Evolutionary conservation across 1,139 yeast genomes (phyloP), one percentile per base, ranked within the genome.

Genomic region (Tardiomyces depauwii): DNA sequence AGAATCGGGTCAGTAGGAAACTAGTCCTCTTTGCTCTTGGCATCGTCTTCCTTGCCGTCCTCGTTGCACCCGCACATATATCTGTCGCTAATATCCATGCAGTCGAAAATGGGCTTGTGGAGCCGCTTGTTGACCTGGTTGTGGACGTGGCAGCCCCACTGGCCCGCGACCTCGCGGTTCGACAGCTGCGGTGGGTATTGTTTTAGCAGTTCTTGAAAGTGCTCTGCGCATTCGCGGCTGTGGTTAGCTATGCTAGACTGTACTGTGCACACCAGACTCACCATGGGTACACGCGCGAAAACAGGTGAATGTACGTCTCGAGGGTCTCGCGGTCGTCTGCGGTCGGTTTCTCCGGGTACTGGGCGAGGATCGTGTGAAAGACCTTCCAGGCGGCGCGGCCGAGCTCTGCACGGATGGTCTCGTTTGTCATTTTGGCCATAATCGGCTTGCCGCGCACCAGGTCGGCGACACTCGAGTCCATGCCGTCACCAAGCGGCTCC

Each of bases 141-240:
- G 66, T 91, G 99, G n/a, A 91, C 73, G 58, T 81, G 81, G 63
- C 98, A 91, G 1, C 98, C 98, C 98, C 98, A 91, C 53, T 85
- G 68, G 0, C 96, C 88, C 0, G 98, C 97, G 2, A 79, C 76
- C 52, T 81, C 80, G 48, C 96, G 73, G 18, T 82, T 74, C 9
- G 78, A 72, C 2, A 84, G 74, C 59, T 93, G 98, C 2, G 96
- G 96, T 1, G 98, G 98, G 57, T 71, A 78, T 55, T 82, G 72
- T 45, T 68, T 60, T 49, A 91, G 67, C 54, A 89, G 68, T 55
- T 74, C 65, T 52, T 77, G 83, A 63, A 91, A 91, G 64, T 91
- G 98, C 54, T 87, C 73, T 0, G 98, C 96, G 68, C 97, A 89
- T 61, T 89, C 96, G 6, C 96, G 94, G 65, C 25, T 21, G 7